Base-by-base conservation (phyloP, 768 basidiomycete genomes). In the Podaxis carcinomalis region DNA sequence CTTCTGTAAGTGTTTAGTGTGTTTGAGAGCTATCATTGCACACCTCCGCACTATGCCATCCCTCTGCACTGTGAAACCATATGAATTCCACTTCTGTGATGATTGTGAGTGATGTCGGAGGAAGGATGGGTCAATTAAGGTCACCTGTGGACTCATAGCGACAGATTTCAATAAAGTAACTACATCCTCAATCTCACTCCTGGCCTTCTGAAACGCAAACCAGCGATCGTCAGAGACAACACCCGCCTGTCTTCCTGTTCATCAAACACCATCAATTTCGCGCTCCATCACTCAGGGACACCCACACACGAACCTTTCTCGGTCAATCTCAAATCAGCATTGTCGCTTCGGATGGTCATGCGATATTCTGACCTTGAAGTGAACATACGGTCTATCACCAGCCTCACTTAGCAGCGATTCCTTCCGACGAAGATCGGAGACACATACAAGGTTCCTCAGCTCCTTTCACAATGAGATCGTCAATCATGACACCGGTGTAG, bases 321-420 rank as follows among this genome's bases (percentile, higher is more conserved):
- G 0, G 94, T 95, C 61, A 96, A 74, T 50, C 94, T 81, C 55
- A 86, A 51, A 73, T 96, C 94, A 2, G 94, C 94, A 64, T 96
- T 96, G 72, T 96, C 94, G 55, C 89, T 88, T 54, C 94, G 80
- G 46, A 95, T 81, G 0, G 87, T 87, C 85, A 96, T 88, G 23
- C 94, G 85, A 69, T 93, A 96, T 67, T 96, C 94, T 14, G 90
- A 92, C 39, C 94, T 81, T 14, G 90, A 90, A 0, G 94, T 95
- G 72, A 96, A 95, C 92, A 95, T 95, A 27, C 93, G 89, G 66
- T 95, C 92, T 94, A 67, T 46, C 44, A 39, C 32, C 46, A 2
- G 51, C 46, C 28, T 36, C 21, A n/a, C 10, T 63, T 19, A 68
- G 46, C 40, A 64, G 4, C 27, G 14, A 23, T 19, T 39, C 5